Conservation (phyloP, 2,329 filamentous ascomycete species). For the Cytospora schulzeri region DNA sequence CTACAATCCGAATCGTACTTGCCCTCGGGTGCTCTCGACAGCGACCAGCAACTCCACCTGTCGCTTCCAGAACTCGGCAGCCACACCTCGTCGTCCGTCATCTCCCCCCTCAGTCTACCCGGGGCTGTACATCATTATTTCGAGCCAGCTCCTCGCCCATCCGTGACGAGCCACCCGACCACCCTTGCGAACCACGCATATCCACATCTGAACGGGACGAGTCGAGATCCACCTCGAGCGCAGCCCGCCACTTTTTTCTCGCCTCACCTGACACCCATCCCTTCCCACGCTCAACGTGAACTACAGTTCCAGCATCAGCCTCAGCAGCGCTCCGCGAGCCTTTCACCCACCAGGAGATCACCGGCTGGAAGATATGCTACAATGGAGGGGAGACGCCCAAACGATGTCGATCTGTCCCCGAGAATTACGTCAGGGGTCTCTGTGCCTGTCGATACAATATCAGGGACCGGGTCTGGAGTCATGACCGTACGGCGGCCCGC, state of each 20-base stretch:
- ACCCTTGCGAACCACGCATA: constrained; percentile 26
- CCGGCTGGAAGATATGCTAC: constrained; percentile 7
- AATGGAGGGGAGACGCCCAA: constrained; percentile 24
- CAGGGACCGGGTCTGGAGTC: constrained; percentile 24
- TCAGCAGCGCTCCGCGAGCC: constrained; percentile 36
- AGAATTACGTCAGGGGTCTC: constrained; percentile 10
- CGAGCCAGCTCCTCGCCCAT: constrained; percentile 34
- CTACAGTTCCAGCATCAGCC: constrained; percentile 30
- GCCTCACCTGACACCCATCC: constrained; percentile 32
- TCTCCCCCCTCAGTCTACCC: constrained; percentile 45
- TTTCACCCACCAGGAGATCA: constrained; percentile 36
- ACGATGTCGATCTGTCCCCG: constrained; percentile 13
- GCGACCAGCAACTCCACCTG: constrained; percentile 33
- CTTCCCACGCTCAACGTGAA: constrained; percentile 31
- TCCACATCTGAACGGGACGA: constrained; percentile 24
- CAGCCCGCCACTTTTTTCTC: constrained; percentile 33
- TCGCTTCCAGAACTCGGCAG: constrained; percentile 32
- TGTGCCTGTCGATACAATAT: constrained; percentile 26
- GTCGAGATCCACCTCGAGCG: constrained; percentile 30
- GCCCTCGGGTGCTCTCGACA: constrained; percentile 43
- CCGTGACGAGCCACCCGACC: constrained; percentile 30
- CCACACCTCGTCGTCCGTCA: constrained; percentile 39
- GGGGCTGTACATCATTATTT: constrained; percentile 43
- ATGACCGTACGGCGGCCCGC: constrained; percentile 25
- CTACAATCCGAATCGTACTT: constrained; percentile 47